Percentiles rank a stretch among this genome's conserved stretches.
Evolutionary conservation across 495 filamentous ascomycete species (phyloP).

Genomic region (Thermothielavioides terrestris): DNA sequence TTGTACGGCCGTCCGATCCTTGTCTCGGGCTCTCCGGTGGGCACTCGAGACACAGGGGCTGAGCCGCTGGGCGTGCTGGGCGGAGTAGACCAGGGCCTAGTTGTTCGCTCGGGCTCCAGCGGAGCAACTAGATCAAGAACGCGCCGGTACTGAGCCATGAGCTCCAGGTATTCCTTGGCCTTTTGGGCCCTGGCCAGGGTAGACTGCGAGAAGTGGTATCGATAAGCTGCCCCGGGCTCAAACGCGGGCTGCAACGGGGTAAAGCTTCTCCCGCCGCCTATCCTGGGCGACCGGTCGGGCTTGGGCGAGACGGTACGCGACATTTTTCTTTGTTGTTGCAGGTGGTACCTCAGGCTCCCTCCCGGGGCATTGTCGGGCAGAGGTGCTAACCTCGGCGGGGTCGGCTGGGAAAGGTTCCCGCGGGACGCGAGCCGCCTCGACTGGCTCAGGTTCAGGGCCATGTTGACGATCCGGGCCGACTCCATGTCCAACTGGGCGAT

Average conservation of each 20-base stretch:
- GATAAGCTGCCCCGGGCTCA: slow-evolving; percentile 32
- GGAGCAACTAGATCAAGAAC: slow-evolving; percentile 67
- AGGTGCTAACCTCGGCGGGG: slow-evolving; percentile 39
- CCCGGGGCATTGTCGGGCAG: slow-evolving; percentile 37
- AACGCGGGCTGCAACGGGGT: slow-evolving; percentile 40
- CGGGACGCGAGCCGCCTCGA: slow-evolving; percentile 57
- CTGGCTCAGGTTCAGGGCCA: slow-evolving; percentile 82
- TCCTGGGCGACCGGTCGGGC: slow-evolving; percentile 35
- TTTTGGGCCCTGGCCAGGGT: slow-evolving; percentile 72
- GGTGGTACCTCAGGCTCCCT: slow-evolving; percentile 53
- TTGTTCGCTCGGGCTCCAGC: slow-evolving; percentile 41
- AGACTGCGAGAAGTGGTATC: slow-evolving; percentile 63
- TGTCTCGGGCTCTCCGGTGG: slow-evolving; percentile 11
- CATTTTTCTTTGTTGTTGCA: slow-evolving; percentile 53
- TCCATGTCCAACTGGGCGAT: slow-evolving; percentile 52
- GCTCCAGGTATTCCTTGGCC: slow-evolving; percentile 67
- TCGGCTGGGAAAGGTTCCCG: slow-evolving; percentile 43
- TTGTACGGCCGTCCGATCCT: slow-evolving; percentile 61
- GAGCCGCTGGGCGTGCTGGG: slow-evolving; percentile 25
- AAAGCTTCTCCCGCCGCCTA: slow-evolving; percentile 23
- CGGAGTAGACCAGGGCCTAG: slow-evolving; percentile 21
- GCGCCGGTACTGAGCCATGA: slow-evolving; percentile 71
- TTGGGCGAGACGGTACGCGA: slow-evolving; percentile 53
- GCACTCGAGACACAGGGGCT: slow-evolving; percentile 6
- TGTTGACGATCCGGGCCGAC: slow-evolving; percentile 77